Percentiles rank a stretch among this genome's conserved stretches.
These are phyloP conservation scores for Lactarius deliciosus DNA, from an alignment of 768 basidiomycete genomes.

Conservation along the genomic window DNA sequence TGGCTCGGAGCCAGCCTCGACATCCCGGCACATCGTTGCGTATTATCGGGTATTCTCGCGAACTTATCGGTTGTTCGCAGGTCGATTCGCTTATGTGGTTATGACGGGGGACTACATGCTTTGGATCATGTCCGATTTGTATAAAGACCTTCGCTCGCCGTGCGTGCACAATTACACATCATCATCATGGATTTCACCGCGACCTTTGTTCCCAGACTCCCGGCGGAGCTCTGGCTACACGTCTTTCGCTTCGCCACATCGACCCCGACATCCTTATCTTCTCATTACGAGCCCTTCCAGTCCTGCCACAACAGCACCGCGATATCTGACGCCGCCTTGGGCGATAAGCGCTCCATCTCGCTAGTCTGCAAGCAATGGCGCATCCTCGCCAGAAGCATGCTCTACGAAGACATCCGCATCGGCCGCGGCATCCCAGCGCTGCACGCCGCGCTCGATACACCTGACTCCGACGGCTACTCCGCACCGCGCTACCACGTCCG, in stretches of 20 bases:
- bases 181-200: not conserved
- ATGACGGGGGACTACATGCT: no score
- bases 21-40: no score
- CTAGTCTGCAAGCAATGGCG: slow-evolving; percentile 28
- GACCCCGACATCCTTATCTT: not conserved
- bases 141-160: no score
- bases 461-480: not conserved
- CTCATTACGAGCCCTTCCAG: slow-evolving; percentile 20
- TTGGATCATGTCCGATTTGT: no score
- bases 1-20: no score
- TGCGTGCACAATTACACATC: no score
- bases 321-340: slow-evolving; percentile 9
- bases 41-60: no score
- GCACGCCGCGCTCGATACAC: not conserved
- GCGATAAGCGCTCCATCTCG: slow-evolving; percentile 18
- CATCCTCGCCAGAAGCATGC: slow-evolving; percentile 16
- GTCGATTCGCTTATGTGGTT: no score
- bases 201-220: slow-evolving; percentile 10
- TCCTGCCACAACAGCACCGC: not conserved
- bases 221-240: slow-evolving; percentile 27
- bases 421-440: slow-evolving; percentile 20
- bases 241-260: slow-evolving; percentile 27
- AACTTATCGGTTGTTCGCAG: no score
- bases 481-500: slow-evolving; percentile 16
- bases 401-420: slow-evolving; percentile 29